phyloP scores from a whole-genome alignment of 2,329 filamentous ascomycete species.

The Capronia epimyces region DNA sequence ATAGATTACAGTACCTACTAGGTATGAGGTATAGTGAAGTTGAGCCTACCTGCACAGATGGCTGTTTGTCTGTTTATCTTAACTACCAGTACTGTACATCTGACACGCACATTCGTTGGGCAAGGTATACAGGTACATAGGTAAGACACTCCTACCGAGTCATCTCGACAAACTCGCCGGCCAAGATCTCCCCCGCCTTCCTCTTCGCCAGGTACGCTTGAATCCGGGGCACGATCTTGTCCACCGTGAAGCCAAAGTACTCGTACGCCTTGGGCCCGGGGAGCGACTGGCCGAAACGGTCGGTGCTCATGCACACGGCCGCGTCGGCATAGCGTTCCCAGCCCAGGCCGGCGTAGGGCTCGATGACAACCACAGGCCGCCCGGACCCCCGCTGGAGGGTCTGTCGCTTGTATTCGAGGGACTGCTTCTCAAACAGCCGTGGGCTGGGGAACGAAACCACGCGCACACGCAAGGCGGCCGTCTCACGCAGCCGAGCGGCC shows the following conservation, averaged over 20 bases:
- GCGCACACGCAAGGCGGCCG: constrained; percentile 35
- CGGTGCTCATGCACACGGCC: constrained; percentile 40
- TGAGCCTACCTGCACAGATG: no score
- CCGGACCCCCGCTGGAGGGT: constrained; percentile 36
- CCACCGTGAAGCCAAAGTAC: constrained; percentile 28
- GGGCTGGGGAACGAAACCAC: constrained; percentile 47
- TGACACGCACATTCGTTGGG: no score
- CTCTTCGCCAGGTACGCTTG: constrained; percentile 2
- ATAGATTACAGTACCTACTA: no score
- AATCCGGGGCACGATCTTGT: neutral
- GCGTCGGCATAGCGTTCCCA: constrained; percentile 50
- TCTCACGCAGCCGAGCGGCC: constrained; percentile 37
- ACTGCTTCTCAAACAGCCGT: constrained; percentile 44
- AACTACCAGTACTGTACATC: no score
- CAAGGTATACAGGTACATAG: no score
- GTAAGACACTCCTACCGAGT: neutral
- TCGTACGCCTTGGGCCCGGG: constrained; percentile 28
- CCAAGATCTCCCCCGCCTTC: neutral
- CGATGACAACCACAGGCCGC: constrained; percentile 42
- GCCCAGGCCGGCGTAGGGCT: constrained; percentile 44
- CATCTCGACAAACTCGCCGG: constrained; percentile 11
- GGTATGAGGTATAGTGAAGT: no score
- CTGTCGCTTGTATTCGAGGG: constrained; percentile 39
- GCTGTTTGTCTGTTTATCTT: no score
- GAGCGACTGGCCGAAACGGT: constrained; percentile 37